Base-by-base conservation (phyloP, 441 rosid genomes). In the Populus tomentosa region DNA sequence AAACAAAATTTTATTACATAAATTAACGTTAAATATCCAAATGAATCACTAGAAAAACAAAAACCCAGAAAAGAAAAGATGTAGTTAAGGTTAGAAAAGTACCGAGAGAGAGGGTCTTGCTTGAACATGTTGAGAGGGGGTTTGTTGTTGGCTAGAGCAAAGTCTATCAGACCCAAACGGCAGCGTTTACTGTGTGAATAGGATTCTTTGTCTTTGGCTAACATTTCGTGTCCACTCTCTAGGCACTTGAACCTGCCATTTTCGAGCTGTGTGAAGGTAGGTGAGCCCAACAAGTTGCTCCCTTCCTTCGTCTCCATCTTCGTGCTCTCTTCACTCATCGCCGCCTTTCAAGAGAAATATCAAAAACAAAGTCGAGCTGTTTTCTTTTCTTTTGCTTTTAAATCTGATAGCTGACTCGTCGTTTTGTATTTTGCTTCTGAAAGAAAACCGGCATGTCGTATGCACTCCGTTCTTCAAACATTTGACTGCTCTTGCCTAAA, bases 141-240 rank as follows among this genome's bases (percentile, higher is more conserved):
- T 67, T 89, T 94, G 23, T 76, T 86, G 84, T 80, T 87, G 67
- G 90, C 81, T 71, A 95, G 71, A 70, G 95, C 92, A 62, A 89
- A 87, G 80, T 92, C 93, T 80, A 95, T 86, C 84, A 95, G 97
- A 64, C 97, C 99, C 77, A 95, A 74, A 72, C 98, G 99, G 35
- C 97, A 92, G 1, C 97, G 92, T 80, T 91, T 95, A 76, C 95
- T 91, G 69, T 82, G 84, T 14, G 97, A 84, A 81, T 94, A 95
- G 0, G 88, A 82, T 11, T 84, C 86, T 75, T 84, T 91, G 87
- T 95, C 99, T 83, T 88, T 90, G 72, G 85, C 77, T 0, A 95
- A 85, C 85, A 92, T 64, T 87, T 94, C 97, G 80, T 95, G 98
- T 42, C 98, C 98, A 0, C 98, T 94, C 89, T 95, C 97, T 0